Conservation (phyloP, 2,329 filamentous ascomycete genomes). For the Fusarium ramigenum region DNA sequence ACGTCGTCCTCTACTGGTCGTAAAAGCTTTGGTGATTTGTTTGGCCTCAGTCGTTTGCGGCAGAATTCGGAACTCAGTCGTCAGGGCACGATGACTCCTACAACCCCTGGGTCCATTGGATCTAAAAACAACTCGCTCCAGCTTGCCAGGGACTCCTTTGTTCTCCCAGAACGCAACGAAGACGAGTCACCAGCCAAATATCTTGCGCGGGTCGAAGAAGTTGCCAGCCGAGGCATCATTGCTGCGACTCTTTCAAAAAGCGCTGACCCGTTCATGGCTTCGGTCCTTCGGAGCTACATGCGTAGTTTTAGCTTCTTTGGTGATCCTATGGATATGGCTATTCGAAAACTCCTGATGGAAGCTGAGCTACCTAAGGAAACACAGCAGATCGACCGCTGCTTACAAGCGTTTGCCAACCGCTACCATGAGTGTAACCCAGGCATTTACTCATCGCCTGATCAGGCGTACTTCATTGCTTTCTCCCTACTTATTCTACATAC, state of each 20-base stretch:
- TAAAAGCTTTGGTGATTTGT: constrained; percentile 91
- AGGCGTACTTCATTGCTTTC: constrained; percentile 98
- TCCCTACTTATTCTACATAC: constrained; percentile 96
- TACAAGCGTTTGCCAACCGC: constrained; percentile 93
- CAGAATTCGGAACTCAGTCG: constrained; percentile 81
- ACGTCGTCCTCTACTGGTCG: constrained; percentile 90
- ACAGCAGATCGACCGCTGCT: constrained; percentile 93
- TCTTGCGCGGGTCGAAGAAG: constrained; percentile 82
- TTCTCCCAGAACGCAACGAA: constrained; percentile 81
- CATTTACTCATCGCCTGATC: constrained; percentile 88
- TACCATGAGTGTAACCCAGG: constrained; percentile 99
- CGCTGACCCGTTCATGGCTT: constrained; percentile 82
- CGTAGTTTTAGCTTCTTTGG: constrained; percentile 94
- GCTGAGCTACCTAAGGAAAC: constrained; percentile 96
- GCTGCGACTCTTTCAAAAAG: constrained; percentile 87
- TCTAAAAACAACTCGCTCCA: constrained; percentile 89
- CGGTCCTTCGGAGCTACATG: constrained; percentile 94
- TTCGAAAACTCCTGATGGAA: constrained; percentile 95
- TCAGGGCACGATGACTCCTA: constrained; percentile 74
- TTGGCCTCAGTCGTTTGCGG: constrained; percentile 80
- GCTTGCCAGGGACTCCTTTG: constrained; percentile 74
- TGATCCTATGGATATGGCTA: constrained; percentile 97
- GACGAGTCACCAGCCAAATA: constrained; percentile 93
- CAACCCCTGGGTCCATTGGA: constrained; percentile 72
- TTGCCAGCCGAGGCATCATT: constrained; percentile 82